Percentiles rank a stretch among this genome's conserved stretches.
These are phyloP conservation scores for Microcyclosporella mali DNA, from an alignment of 2,329 filamentous ascomycete genomes.

Conservation along the genomic window DNA sequence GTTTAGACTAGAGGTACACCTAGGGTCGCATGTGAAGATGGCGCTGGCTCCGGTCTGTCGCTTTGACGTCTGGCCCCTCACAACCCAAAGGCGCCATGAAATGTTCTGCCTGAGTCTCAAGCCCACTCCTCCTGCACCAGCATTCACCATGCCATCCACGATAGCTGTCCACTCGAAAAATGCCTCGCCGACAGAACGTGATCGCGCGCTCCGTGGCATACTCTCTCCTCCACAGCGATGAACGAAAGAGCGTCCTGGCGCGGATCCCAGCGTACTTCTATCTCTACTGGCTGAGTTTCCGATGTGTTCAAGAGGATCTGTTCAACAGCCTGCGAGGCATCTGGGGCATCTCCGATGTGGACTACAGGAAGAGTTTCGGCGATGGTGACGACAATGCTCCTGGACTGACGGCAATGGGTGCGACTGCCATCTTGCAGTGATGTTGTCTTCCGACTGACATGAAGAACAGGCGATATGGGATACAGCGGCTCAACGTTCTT, in stretches of 20 bases:
- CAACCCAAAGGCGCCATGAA: too few relatives aligned
- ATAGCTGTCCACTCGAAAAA: too few relatives aligned
- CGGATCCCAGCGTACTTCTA: slow-evolving; percentile 19
- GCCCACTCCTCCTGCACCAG: too few relatives aligned
- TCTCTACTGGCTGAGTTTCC: slow-evolving; percentile 31
- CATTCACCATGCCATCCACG: slow-evolving; percentile 1
- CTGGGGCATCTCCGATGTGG: slow-evolving; percentile 51
- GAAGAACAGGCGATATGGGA: slow-evolving; percentile 51
- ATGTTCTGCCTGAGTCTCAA: too few relatives aligned
- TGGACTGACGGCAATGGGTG: slow-evolving; percentile 51
- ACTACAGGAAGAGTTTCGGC: slow-evolving; percentile 51
- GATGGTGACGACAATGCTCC: slow-evolving; percentile 35
- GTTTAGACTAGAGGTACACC: too few relatives aligned
- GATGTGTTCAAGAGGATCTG: slow-evolving; percentile 35
- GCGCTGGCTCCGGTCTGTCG: too few relatives aligned
- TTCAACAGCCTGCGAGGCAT: slow-evolving; percentile 49
- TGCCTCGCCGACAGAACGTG: slow-evolving; percentile 17
- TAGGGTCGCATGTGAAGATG: too few relatives aligned
- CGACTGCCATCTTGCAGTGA: neutral
- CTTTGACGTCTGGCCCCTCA: too few relatives aligned
- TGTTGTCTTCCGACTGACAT: neutral
- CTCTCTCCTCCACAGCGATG: slow-evolving; percentile 15
- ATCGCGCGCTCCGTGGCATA: slow-evolving; percentile 17
- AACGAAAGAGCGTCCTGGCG: slow-evolving; percentile 6
- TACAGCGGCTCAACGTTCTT: slow-evolving; percentile 74